phyloP scores from a whole-genome alignment of 2,329 filamentous ascomycete species.

The Fusarium praegraminearum region DNA sequence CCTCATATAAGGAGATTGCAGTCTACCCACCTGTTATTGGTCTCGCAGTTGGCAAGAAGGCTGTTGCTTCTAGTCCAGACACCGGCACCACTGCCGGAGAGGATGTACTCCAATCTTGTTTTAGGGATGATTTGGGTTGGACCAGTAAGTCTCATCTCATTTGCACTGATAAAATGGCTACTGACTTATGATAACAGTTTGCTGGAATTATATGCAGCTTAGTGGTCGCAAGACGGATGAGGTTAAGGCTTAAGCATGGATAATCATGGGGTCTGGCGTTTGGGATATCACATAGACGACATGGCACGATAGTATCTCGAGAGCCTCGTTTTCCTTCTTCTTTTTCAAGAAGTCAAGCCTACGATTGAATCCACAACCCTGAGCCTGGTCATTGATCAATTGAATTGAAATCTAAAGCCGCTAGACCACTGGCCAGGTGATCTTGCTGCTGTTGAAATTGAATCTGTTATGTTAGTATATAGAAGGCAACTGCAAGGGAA shows the following conservation, averaged over 20 bases:
- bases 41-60: slow-evolving; percentile 77
- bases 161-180: too few species aligned
- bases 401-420: too few species aligned
- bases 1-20: slow-evolving; percentile 62
- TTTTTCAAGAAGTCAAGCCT: too few species aligned
- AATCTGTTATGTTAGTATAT: too few species aligned
- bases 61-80: slow-evolving; percentile 70
- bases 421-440: too few species aligned
- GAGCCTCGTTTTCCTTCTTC: too few species aligned
- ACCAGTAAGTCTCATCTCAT: slow-evolving; percentile 61
- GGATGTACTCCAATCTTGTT: slow-evolving; percentile 72
- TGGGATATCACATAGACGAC: slow-evolving; percentile 13
- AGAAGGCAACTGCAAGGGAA: too few species aligned
- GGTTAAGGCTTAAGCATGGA: slow-evolving; percentile 39
- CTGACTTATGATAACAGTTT: slow-evolving; percentile 57
- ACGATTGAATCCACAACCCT: too few species aligned
- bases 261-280: slow-evolving; percentile 38
- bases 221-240: slow-evolving; percentile 51
- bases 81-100: slow-evolving; percentile 70
- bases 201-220: slow-evolving; percentile 66
- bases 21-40: slow-evolving; percentile 75
- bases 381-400: too few species aligned
- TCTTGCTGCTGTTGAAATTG: too few species aligned
- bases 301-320: not conserved
- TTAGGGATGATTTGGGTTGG: slow-evolving; percentile 76